Evolutionary conservation across 257 asterid genomes (phyloP), one percentile per base, ranked within the genome.

Genomic region (Voacanga thouarsii): DNA sequence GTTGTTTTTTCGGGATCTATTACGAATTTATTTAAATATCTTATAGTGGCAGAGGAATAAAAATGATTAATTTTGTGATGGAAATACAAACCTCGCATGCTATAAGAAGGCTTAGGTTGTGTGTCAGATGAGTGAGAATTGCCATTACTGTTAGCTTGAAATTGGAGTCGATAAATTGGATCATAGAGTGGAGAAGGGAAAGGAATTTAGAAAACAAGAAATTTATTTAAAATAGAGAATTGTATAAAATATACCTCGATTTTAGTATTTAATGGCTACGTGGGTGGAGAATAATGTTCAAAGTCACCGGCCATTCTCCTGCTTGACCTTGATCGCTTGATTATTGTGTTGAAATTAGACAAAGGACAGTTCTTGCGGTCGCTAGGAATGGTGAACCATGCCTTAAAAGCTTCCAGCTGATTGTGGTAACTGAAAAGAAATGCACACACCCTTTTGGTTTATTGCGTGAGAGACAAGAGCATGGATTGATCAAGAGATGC

Each of bases 131-230:
- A 19, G 1, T 66, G 84, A 30, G 81, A 57, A 11, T 14, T 8
- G 26, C 33, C 72, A 47, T 9, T 23, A 28, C 19, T 28, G 19
- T 65, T 45, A 10, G 75, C 78, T 24, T 82, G 92, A 53, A 75
- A 85, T 66, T 86, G 88, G 77, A 80, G 50, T 28, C 83, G 78
- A 14, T 78, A 85, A n/a, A 94, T 71, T 74, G 87, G 91, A 15
- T 79, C 50, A 51, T 51, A 71, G 63, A 94, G 90, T 16, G 98
- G 95, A 8, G 97, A 94, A 15, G 79, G 28, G 73, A 87, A 87
- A 1, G 96, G 96, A 0, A n/a, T n/a, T n/a, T n/a, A n/a, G n/a
- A n/a, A n/a, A n/a, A n/a, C n/a, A n/a, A n/a, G n/a, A n/a, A n/a
- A n/a, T n/a, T n/a, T n/a, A n/a, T n/a, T n/a, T n/a, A n/a, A n/a